Conservation (phyloP, 306 rosid genomes). For the Trichosanthes cucumerina region DNA sequence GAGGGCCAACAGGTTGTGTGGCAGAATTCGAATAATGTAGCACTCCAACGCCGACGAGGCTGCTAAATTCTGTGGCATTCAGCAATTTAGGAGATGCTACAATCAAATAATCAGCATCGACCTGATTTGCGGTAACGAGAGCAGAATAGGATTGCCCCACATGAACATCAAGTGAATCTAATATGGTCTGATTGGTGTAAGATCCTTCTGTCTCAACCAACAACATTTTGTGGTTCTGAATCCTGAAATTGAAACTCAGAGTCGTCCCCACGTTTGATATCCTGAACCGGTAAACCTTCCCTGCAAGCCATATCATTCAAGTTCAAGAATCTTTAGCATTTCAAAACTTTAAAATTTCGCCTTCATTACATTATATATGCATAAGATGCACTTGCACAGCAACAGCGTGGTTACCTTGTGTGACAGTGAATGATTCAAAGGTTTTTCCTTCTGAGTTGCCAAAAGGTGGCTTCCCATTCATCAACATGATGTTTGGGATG, state of each 20-base stretch:
- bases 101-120: constrained; percentile 52
- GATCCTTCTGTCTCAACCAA: constrained; percentile 91
- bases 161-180: constrained; percentile 78
- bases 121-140: constrained; percentile 63
- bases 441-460: constrained; percentile 21
- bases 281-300: constrained; percentile 65
- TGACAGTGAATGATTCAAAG: constrained; percentile 46
- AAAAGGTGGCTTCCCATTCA: constrained; percentile 63
- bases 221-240: constrained; percentile 54
- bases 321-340: neutral
- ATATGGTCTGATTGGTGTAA: constrained; percentile 38
- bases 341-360: neutral
- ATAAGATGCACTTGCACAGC: neutral
- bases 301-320: constrained; percentile 26
- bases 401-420: constrained; percentile 36
- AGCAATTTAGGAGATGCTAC: constrained; percentile 61
- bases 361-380: neutral
- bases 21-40: constrained; percentile 48
- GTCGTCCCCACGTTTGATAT: constrained; percentile 76
- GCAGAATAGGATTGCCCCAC: constrained; percentile 83
- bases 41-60: constrained; percentile 41
- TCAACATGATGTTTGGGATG: constrained; percentile 43
- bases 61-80: constrained; percentile 4
- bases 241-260: constrained; percentile 69
- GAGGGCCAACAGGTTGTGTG: constrained; percentile 32